A percentile compares a stretch with the other conserved stretches of the same genome.
These are phyloP conservation scores for Acanthamoeba castellanii DNA, from an alignment of 208 protist genomes.

Conservation along the genomic window DNA sequence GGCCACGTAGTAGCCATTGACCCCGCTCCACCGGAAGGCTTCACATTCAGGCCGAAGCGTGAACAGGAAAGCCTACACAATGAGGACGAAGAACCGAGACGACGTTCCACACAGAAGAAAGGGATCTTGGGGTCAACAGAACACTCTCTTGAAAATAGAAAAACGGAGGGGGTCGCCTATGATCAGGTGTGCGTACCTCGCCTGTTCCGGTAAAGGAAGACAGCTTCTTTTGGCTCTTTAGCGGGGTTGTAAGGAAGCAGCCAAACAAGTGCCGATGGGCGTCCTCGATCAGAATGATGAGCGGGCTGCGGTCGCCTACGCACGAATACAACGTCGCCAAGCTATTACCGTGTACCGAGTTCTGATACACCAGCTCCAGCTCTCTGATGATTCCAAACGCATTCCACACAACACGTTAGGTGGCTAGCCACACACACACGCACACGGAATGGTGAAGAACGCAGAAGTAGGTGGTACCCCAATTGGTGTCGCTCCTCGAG, in stretches of 20 bases:
- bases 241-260: conserved; percentile 20
- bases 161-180: not conserved
- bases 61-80: conserved; percentile 32
- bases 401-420: not conserved
- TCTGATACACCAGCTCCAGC: conserved; percentile 55
- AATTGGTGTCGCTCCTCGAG: conserved; percentile 22
- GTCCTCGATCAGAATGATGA: conserved; percentile 50
- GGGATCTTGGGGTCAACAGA: not conserved
- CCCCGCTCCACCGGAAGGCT: conserved; percentile 17
- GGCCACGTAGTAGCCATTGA: conserved; percentile 37
- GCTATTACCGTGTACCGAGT: conserved; percentile 38
- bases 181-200: not conserved
- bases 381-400: not conserved
- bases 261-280: conserved; percentile 19
- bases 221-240: conserved; percentile 35
- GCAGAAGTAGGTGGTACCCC: not conserved
- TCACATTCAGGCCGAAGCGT: not conserved
- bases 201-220: conserved; percentile 25
- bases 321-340: conserved; percentile 45
- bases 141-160: too few species aligned
- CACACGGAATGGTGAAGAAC: not conserved
- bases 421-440: not conserved
- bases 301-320: not conserved
- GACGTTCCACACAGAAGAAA: not conserved
- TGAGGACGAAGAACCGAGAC: not conserved